Evolutionary conservation across 2,329 filamentous ascomycete species (phyloP).

Genomic region (Ascochyta lentis): DNA sequence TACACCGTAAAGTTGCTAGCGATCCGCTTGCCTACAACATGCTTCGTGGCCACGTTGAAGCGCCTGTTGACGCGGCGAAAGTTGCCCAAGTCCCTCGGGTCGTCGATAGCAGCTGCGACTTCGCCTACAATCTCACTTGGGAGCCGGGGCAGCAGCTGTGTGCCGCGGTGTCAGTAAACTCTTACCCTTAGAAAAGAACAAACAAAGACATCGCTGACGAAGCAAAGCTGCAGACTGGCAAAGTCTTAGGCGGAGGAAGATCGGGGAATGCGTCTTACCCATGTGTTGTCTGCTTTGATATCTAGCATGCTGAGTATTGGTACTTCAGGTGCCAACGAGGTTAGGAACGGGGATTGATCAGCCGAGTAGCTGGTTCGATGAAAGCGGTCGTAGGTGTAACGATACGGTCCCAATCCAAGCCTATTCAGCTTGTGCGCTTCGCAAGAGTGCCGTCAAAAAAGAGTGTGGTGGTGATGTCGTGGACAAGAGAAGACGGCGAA

Average conservation of each 20-base stretch:
- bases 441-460: slow-evolving; percentile 8
- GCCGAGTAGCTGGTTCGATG: background rate
- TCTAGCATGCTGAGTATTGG: background rate
- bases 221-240: background rate
- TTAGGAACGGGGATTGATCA: background rate
- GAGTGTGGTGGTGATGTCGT: background rate
- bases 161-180: background rate
- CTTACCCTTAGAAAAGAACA: background rate
- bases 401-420: background rate
- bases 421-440: background rate
- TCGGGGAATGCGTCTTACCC: background rate
- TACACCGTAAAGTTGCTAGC: slow-evolving; percentile 3
- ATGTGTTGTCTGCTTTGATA: background rate
- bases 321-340: background rate
- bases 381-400: background rate
- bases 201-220: background rate
- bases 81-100: slow-evolving; percentile 7
- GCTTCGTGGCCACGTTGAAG: background rate
- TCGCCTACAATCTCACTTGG: slow-evolving; percentile 5
- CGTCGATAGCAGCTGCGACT: background rate
- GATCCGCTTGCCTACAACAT: background rate
- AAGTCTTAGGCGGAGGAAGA: background rate
- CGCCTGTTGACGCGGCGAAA: slow-evolving; percentile 5
- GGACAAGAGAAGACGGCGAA: slow-evolving; percentile 1
- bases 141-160: slow-evolving; percentile 4